Evolutionary conservation across 257 asterid genomes (phyloP), one percentile per base, ranked within the genome.

Genomic region (Nyctanthes arbortristis): DNA sequence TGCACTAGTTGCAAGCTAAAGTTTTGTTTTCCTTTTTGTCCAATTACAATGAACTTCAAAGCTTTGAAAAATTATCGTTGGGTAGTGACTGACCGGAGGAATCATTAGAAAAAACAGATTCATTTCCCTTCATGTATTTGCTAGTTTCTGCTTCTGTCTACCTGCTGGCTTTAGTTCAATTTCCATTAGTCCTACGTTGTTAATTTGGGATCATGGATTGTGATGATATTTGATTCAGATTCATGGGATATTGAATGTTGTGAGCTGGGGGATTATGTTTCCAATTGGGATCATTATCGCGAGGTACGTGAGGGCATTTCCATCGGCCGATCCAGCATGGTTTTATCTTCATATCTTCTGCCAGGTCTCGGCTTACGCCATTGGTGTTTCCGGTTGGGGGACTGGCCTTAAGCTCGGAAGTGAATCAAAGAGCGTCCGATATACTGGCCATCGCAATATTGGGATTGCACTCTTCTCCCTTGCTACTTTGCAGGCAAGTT

Each of bases 341-440:
- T 90, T 93, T 78, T 89, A 91, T 72, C 84, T 83, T 30, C 99
- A 91, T 62, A 68, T 80, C 65, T 77, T 63, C 68, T 89, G 93
- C 84, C 99, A 93, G 45, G 31, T 82, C 18, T 83, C 96, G 29
- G 87, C 94, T 12, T 91, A 89, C 29, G 79, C 78, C 34, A 79
- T 93, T n/a, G 97, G 97, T 18, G 95, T 93, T 74, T 84, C 96
- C 16, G 98, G 96, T 5, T 93, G 95, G 96, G 94, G 73, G 12
- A 90, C 94, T 24, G 98, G 98, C 30, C 77, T 93, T 39, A 87
- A 78, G 74, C 96, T 93, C 4, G 97, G 99, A 12, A 78, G 89
- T 61, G 80, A 87, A 68, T 91, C 97, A 1, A 75, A 68, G 73
- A 88, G 78, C 9, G 18, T 87, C 55, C 73, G 73, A 0, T 78